phyloP scores from a whole-genome alignment of 2,329 filamentous ascomycete species.

The Alternaria gaisen region DNA sequence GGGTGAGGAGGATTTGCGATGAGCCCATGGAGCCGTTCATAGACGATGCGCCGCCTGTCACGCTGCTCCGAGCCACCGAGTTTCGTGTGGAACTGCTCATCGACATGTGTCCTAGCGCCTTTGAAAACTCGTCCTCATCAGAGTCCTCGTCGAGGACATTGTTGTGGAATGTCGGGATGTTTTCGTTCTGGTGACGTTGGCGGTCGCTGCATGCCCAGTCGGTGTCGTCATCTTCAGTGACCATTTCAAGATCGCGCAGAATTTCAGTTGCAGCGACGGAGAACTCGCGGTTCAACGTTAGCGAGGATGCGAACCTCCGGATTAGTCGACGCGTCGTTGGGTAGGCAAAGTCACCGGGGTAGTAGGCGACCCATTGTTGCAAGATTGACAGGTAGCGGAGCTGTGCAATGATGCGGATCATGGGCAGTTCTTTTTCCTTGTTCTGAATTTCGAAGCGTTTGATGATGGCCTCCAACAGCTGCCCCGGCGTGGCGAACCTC shows the following conservation, averaged over 20 bases:
- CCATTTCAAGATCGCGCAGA: slow-evolving; percentile 75
- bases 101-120: slow-evolving; percentile 42
- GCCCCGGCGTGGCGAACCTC: slow-evolving; percentile 85
- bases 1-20: slow-evolving; percentile 65
- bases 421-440: slow-evolving; percentile 71
- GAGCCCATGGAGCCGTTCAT: slow-evolving; percentile 41
- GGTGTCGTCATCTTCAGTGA: slow-evolving; percentile 87
- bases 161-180: slow-evolving; percentile 54
- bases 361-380: slow-evolving; percentile 87
- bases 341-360: slow-evolving; percentile 92
- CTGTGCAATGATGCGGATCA: slow-evolving; percentile 82
- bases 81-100: slow-evolving; percentile 36
- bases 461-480: slow-evolving; percentile 80
- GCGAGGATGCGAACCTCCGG: slow-evolving; percentile 75
- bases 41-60: slow-evolving; percentile 37
- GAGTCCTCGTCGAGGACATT: slow-evolving; percentile 52
- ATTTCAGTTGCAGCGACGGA: slow-evolving; percentile 87
- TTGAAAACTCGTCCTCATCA: slow-evolving; percentile 46
- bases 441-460: slow-evolving; percentile 76
- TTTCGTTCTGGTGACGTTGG: slow-evolving; percentile 58
- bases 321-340: slow-evolving; percentile 75
- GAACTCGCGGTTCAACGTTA: slow-evolving; percentile 83
- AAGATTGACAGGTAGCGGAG: slow-evolving; percentile 84
- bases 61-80: slow-evolving; percentile 43
- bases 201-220: slow-evolving; percentile 89